Evolutionary conservation across 768 basidiomycete genomes (phyloP).

Genomic region (Cubamyces lactineus): DNA sequence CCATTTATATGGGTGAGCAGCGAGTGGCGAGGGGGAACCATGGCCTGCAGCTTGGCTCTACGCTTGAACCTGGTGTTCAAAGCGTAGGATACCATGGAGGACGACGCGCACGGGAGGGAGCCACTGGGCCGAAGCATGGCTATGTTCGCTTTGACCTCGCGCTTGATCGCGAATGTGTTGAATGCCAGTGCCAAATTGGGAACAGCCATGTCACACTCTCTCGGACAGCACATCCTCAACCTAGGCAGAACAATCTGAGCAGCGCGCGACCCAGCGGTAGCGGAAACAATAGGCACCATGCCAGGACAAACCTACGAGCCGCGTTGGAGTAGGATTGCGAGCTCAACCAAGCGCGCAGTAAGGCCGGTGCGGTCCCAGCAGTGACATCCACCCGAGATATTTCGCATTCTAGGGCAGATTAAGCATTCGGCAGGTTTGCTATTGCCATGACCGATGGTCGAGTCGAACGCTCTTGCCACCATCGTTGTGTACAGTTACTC

Average conservation of each 20-base stretch:
- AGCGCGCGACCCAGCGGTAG: no score
- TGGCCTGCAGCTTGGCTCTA: background rate
- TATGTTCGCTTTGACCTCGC: background rate
- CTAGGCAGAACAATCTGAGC: background rate
- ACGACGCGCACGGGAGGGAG: background rate
- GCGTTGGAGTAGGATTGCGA: background rate
- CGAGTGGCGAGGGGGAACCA: background rate
- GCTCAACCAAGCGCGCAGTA: background rate
- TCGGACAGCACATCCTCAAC: background rate
- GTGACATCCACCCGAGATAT: no score
- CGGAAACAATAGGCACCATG: background rate
- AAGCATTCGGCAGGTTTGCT: no score
- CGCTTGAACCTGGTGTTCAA: background rate
- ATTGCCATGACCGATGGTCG: no score
- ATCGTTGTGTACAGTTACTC: no score
- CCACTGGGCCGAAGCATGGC: conserved; percentile 2
- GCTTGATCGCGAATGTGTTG: background rate
- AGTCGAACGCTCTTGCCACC: no score
- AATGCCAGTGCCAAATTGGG: background rate
- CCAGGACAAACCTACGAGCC: background rate
- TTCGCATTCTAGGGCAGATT: no score
- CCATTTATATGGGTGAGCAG: background rate
- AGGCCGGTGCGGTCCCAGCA: no score
- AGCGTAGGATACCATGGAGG: background rate
- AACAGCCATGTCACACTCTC: no score